Evolutionary conservation across 305 asterid species (phyloP).

Genomic region (Ilex paraguariensis): DNA sequence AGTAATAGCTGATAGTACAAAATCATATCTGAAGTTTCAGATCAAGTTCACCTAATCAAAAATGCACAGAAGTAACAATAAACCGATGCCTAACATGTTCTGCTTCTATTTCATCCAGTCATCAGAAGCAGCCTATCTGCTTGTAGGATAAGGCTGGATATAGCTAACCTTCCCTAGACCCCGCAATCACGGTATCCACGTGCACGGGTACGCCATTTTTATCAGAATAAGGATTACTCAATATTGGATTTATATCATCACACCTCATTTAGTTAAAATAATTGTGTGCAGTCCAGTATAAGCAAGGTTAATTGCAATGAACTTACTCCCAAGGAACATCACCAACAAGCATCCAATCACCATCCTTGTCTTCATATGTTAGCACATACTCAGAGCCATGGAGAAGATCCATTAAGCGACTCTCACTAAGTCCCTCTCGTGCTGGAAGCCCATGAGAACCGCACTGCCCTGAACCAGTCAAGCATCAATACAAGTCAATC

Average conservation of each 20-base stretch:
- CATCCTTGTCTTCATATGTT: slow-evolving; percentile 71
- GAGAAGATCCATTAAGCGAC: slow-evolving; percentile 52
- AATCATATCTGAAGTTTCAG: not conserved
- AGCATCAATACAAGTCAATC: slow-evolving; percentile 4
- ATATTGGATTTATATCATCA: no score
- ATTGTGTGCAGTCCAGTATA: not conserved
- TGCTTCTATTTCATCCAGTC: no score
- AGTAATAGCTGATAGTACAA: not conserved
- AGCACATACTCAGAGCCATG: slow-evolving; percentile 69
- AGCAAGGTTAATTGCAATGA: not conserved
- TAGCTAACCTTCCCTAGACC: no score
- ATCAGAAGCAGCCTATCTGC: no score
- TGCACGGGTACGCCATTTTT: no score
- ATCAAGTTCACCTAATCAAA: no score
- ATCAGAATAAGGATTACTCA: no score
- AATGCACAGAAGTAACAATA: no score
- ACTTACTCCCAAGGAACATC: slow-evolving; percentile 82
- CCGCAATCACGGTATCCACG: no score
- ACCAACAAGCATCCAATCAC: slow-evolving; percentile 86
- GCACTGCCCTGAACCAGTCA: slow-evolving; percentile 49
- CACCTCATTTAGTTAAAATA: not conserved
- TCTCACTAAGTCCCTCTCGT: slow-evolving; percentile 51
- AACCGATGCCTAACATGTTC: no score
- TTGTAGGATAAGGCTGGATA: no score
- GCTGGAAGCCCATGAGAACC: slow-evolving; percentile 42